Percentiles rank a stretch among this genome's conserved stretches.
Conservation (phyloP, 1,284 basidiomycete species). For the Malassezia arunalokei region DNA sequence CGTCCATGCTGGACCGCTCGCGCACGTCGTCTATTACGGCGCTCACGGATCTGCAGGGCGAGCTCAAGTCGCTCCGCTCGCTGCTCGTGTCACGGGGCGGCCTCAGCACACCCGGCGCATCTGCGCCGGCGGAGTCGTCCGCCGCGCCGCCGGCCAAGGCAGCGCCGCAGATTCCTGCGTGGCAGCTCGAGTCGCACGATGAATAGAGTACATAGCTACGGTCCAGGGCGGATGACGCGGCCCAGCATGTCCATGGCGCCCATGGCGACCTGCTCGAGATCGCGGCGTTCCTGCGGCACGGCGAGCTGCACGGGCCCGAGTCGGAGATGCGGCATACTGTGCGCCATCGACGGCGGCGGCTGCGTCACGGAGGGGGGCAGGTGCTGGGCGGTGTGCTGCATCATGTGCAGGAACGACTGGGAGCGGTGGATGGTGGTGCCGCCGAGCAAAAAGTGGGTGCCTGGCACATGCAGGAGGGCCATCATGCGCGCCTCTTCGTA, state of each 20-base stretch:
- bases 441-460: conserved; percentile 35
- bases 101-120: conserved; percentile 35
- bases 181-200: conserved; percentile 30
- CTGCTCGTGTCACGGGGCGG: conserved; percentile 65
- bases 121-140: not conserved
- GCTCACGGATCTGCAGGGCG: conserved; percentile 73
- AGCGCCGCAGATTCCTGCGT: conserved; percentile 38
- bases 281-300: conserved; percentile 10
- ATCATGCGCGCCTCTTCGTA: conserved; percentile 42
- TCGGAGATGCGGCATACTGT: conserved; percentile 19
- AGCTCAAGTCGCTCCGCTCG: conserved; percentile 86
- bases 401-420: conserved; percentile 32
- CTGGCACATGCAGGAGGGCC: conserved; percentile 29
- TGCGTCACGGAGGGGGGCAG: conserved; percentile 26
- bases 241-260: conserved; percentile 32
- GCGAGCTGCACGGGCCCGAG: conserved; percentile 35
- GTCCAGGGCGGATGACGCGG: conserved; percentile 21
- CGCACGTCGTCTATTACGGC: conserved; percentile 57
- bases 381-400: conserved; percentile 34
- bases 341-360: conserved; percentile 19
- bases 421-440: conserved; percentile 39
- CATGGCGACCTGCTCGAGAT: conserved; percentile 33
- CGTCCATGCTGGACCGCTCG: conserved; percentile 91
- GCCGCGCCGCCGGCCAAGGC: not conserved
- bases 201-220: not conserved